Conservation (phyloP, 75 land plant genomes). For the Gnetum montanum region DNA sequence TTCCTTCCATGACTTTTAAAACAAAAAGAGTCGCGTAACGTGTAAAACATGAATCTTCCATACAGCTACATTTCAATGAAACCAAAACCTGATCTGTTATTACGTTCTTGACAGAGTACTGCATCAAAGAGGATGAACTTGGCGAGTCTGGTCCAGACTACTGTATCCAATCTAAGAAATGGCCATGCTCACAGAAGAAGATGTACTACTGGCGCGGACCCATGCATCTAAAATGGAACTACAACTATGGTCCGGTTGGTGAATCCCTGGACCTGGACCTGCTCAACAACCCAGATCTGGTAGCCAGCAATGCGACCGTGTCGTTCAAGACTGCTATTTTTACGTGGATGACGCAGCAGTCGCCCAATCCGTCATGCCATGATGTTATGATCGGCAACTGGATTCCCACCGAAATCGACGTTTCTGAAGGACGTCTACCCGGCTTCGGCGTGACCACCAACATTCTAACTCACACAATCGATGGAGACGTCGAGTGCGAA, state of each 20-base stretch:
- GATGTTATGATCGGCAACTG: slow-evolving; percentile 44
- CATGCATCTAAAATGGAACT: slow-evolving; percentile 58
- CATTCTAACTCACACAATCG: slow-evolving; percentile 51
- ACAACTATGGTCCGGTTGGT: slow-evolving; percentile 50
- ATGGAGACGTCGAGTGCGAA: slow-evolving; percentile 53
- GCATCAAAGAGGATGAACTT: slow-evolving; percentile 38
- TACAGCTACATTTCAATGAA: no score
- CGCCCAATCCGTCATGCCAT: slow-evolving; percentile 42
- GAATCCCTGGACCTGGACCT: slow-evolving; percentile 16
- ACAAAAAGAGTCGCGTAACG: no score
- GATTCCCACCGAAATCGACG: slow-evolving; percentile 32
- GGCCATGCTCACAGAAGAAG: slow-evolving; percentile 49
- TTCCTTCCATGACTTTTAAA: no score
- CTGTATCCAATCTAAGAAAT: slow-evolving; percentile 17
- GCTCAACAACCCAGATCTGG: slow-evolving; percentile 36
- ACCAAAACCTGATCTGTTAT: no score
- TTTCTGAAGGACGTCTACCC: slow-evolving; percentile 24
- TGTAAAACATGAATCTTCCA: no score
- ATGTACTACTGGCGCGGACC: slow-evolving; percentile 65
- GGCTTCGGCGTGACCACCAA: slow-evolving; percentile 59
- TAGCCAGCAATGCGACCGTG: slow-evolving; percentile 23
- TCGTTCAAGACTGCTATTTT: slow-evolving; percentile 55
- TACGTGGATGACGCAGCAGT: slow-evolving; percentile 53
- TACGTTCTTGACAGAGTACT: no score
- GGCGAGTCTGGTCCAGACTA: slow-evolving; percentile 21